Evolutionary conservation across 148 eudicot species (phyloP).

Genomic region (Selenicereus undatus): DNA sequence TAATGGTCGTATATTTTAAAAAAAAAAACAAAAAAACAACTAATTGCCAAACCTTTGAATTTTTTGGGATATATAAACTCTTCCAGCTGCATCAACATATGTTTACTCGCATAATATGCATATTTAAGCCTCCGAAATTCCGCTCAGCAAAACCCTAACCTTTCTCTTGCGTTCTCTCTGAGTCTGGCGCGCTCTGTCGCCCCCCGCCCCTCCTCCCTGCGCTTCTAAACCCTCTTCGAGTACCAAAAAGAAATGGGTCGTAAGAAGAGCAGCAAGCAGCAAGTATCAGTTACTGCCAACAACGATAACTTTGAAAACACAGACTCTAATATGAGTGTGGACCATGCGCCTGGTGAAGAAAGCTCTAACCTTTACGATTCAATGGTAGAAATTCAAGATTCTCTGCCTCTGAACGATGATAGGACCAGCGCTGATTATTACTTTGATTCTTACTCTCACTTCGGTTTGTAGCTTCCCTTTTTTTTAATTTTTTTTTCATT

Average conservation of each 20-base stretch:
- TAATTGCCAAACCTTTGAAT: no score
- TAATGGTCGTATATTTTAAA: no score
- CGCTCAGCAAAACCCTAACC: slow-evolving; percentile 31
- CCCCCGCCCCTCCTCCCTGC: background rate
- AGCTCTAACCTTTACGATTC: slow-evolving; percentile 43
- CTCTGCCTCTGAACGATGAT: slow-evolving; percentile 36
- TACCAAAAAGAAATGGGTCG: slow-evolving; percentile 33
- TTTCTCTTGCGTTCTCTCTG: background rate
- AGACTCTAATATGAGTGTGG: slow-evolving; percentile 37
- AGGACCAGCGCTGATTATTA: slow-evolving; percentile 97
- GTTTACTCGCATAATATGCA: background rate
- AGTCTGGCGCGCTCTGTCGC: background rate
- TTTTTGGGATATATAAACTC: no score
- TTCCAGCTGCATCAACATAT: no score
- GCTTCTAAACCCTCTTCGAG: slow-evolving; percentile 20
- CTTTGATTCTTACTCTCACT: slow-evolving; percentile 98
- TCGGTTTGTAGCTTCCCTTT: slow-evolving; percentile 41
- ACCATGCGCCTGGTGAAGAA: slow-evolving; percentile 37
- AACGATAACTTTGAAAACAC: slow-evolving; percentile 17
- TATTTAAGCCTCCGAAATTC: background rate
- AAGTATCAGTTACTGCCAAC: slow-evolving; percentile 2
- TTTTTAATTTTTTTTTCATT: background rate
- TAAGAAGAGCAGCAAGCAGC: slow-evolving; percentile 23
- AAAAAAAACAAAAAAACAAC: no score
- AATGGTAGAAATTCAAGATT: slow-evolving; percentile 49